Conservation (phyloP, 192 early-diverging fungal genomes). For the Coemansia pectinata region DNA sequence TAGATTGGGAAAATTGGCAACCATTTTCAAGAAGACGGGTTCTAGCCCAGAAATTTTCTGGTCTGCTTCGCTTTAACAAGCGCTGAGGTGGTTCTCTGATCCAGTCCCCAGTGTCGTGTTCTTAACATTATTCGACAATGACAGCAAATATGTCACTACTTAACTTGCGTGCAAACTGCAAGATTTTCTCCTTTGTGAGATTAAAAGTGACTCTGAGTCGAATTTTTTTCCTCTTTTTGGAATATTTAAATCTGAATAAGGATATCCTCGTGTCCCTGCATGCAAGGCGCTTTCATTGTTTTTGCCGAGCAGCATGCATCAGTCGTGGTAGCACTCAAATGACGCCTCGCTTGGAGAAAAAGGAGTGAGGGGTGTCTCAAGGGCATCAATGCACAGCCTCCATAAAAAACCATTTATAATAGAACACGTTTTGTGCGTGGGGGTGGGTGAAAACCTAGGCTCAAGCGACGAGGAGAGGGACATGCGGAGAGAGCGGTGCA, state of each 20-base stretch:
- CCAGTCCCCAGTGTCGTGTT: background rate
- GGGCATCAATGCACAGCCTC: background rate
- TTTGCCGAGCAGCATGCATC: background rate
- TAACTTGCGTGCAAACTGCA: background rate
- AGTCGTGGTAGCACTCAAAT: background rate
- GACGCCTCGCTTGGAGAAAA: background rate
- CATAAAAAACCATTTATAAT: background rate
- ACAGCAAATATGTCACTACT: background rate
- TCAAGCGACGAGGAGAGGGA: no score
- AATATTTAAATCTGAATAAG: background rate
- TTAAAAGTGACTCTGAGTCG: background rate
- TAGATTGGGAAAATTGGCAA: background rate
- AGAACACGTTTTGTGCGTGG: background rate
- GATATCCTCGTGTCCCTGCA: background rate
- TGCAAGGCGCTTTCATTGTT: background rate
- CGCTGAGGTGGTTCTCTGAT: background rate
- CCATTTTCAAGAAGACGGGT: background rate
- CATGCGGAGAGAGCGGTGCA: background rate
- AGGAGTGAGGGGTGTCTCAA: background rate
- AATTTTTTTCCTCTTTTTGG: background rate
- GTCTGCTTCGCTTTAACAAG: background rate
- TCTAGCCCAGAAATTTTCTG: background rate
- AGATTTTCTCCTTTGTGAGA: background rate
- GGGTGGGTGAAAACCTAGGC: no score
- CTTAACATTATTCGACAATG: background rate